phyloP scores from a whole-genome alignment of 1,139 yeast species.

The Pichia kudriavzevii region DNA sequence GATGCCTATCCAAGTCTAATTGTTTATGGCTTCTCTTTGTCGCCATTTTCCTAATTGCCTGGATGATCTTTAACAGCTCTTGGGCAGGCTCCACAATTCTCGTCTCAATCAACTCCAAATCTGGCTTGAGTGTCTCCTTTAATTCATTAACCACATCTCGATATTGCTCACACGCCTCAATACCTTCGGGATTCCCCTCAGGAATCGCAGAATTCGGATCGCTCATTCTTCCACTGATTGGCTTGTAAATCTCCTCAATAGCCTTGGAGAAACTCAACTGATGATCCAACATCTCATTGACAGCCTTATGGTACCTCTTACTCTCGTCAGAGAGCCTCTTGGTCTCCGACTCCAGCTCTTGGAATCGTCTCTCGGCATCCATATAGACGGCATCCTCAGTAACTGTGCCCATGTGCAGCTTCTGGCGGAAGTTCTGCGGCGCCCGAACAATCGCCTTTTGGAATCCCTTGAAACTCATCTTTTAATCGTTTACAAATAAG shows the following conservation, averaged over 20 bases:
- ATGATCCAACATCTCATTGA: conserved; percentile 85
- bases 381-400: conserved; percentile 83
- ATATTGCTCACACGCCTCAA: conserved; percentile 88
- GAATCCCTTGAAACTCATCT: conserved; percentile 90
- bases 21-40: conserved; percentile 93
- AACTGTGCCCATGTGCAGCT: conserved; percentile 76
- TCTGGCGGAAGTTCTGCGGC: conserved; percentile 71
- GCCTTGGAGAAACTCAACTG: conserved; percentile 92
- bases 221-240: conserved; percentile 83
- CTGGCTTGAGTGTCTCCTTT: conserved; percentile 83
- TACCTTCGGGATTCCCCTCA: conserved; percentile 95
- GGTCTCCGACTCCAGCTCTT: conserved; percentile 83
- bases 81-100: conserved; percentile 89
- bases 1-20: conserved; percentile 84
- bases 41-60: conserved; percentile 83
- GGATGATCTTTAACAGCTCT: conserved; percentile 76
- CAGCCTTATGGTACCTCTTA: conserved; percentile 80
- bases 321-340: conserved; percentile 86
- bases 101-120: conserved; percentile 83
- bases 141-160: conserved; percentile 79
- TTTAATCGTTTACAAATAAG: too few species aligned
- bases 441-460: conserved; percentile 83
- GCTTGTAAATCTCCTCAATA: conserved; percentile 92
- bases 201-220: conserved; percentile 82
- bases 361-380: conserved; percentile 94